Evolutionary conservation across 2,329 filamentous ascomycete genomes (phyloP).

Genomic region (Myriosclerotinia duriaeana): DNA sequence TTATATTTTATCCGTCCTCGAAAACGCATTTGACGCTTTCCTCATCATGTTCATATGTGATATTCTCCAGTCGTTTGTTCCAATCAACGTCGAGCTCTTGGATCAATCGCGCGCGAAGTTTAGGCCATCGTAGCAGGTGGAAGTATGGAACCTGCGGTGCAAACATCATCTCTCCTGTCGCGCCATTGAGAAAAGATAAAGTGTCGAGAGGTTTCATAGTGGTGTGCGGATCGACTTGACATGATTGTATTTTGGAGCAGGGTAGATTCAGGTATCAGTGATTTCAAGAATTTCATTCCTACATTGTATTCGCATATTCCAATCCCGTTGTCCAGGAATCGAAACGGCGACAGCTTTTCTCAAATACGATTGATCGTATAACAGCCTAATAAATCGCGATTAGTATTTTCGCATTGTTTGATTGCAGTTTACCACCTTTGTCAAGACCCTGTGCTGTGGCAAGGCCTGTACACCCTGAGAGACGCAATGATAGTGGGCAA

Average conservation of each 20-base stretch:
- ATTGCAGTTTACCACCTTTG: conserved; percentile 37
- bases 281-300: conserved; percentile 39
- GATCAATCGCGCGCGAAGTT: conserved; percentile 42
- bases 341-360: conserved; percentile 34
- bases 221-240: conserved; percentile 39
- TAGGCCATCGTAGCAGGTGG: conserved; percentile 42
- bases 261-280: conserved; percentile 39
- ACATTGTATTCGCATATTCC: conserved; percentile 44
- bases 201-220: conserved; percentile 37
- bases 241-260: conserved; percentile 36
- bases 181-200: conserved; percentile 41
- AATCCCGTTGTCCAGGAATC: conserved; percentile 39
- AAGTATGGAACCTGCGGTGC: conserved; percentile 37
- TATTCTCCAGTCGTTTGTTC: conserved; percentile 43
- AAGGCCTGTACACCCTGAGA: conserved; percentile 45
- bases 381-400: conserved; percentile 27
- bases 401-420: not conserved
- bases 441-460: conserved; percentile 45
- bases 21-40: conserved; percentile 39
- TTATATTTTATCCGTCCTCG: conserved; percentile 38
- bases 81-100: conserved; percentile 43
- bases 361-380: conserved; percentile 32
- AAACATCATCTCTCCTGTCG: conserved; percentile 38
- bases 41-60: conserved; percentile 38
- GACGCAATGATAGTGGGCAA: not conserved